Base-by-base conservation (phyloP, 805 yeast genomes). In the Myxozyma lipomycoides region DNA sequence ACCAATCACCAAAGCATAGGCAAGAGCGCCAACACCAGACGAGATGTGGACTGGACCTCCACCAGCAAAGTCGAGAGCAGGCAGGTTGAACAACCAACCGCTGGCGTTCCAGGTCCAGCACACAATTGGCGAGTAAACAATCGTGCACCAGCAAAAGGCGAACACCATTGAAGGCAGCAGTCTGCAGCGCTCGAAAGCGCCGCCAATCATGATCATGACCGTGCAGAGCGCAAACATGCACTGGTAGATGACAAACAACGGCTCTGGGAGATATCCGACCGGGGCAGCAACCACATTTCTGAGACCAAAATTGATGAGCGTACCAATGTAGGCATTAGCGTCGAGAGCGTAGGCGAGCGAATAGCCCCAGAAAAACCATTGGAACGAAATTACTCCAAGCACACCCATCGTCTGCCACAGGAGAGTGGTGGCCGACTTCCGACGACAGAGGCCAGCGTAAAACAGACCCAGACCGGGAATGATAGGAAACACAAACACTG, bases 331-430 rank as follows among this genome's bases (percentile, higher is more conserved):
- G n/a, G 73, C 75, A 6, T 86, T 78, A n/a, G 79, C 81, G 49
- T 75, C 72, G 65, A 83, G 87, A 23, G 90, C 76, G 67, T 90
- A 91, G 17, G 87, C 83, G 51, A 91, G 76, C 15, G 96, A 86
- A 70, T 86, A 91, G 57, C 98, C 98, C 96, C 97, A 89, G 74
- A 89, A 89, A 70, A 88, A 91, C 98, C 98, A 91, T 69, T 93
- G 96, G 78, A 93, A 88, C 1, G 84, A 71, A 3, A 89, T 81
- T 25, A 91, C 73, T 60, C 91, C 82, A 17, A 81, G 81, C 17
- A 93, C 87, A 86, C 87, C 89, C 65, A 91, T 72, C 5, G 95
- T 83, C n/a, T 96, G 93, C 96, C 97, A 93, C 47, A 93, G 72
- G 45, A 91, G 74, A 4, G 96, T 86, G 47, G 91, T 72, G 12